Evolutionary conservation across 805 yeast species (phyloP).

Genomic region (Suhomyces vadensis): DNA sequence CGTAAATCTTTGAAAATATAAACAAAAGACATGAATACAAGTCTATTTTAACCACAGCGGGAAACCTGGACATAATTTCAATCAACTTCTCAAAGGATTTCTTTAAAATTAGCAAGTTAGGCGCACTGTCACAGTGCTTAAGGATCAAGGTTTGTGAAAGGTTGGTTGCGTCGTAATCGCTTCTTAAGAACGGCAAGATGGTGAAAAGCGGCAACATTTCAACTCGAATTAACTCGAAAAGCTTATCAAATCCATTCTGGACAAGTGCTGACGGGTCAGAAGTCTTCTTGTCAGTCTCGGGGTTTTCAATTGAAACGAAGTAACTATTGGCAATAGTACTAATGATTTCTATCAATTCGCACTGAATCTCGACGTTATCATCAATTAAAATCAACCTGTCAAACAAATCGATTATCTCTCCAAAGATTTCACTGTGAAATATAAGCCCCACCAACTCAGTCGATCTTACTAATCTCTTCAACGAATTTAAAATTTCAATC

Average conservation of each 20-base stretch:
- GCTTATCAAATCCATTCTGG: constrained; percentile 65
- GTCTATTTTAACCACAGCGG: constrained; percentile 68
- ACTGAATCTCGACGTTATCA: constrained; percentile 59
- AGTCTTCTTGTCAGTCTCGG: no score
- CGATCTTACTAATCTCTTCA: constrained; percentile 53
- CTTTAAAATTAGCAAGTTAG: constrained; percentile 46
- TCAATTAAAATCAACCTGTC: constrained; percentile 70
- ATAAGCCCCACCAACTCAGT: constrained; percentile 58
- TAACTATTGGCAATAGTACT: constrained; percentile 31
- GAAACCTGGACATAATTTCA: constrained; percentile 65
- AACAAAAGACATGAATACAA: constrained; percentile 68
- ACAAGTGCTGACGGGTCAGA: constrained; percentile 17
- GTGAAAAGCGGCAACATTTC: constrained; percentile 62
- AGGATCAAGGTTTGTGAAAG: constrained; percentile 26
- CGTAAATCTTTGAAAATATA: constrained; percentile 58
- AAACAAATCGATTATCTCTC: constrained; percentile 72
- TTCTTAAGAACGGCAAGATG: constrained; percentile 59
- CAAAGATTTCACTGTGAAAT: constrained; percentile 66
- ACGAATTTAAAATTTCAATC: constrained; percentile 48
- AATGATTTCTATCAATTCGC: constrained; percentile 45
- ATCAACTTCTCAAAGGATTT: constrained; percentile 53
- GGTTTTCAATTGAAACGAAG: no score
- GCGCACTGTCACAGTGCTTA: constrained; percentile 32
- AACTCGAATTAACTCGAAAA: constrained; percentile 78
- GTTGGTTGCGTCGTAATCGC: constrained; percentile 37